Evolutionary conservation across 306 rosid genomes (phyloP).

Genomic region (Echinosophora koreensis): DNA sequence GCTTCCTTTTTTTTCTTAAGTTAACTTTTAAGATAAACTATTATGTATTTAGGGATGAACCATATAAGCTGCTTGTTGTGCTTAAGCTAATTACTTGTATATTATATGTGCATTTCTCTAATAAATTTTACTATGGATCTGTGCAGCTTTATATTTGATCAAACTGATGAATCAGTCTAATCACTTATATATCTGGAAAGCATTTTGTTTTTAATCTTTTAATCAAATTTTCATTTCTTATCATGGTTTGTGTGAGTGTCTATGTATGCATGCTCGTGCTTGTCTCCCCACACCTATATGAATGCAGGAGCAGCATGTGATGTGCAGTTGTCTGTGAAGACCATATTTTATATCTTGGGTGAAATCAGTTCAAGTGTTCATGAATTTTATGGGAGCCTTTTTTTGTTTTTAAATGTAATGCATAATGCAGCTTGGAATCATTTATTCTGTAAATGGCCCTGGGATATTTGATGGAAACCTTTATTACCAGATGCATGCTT

Average conservation of each 20-base stretch:
- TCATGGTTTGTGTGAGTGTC: neutral
- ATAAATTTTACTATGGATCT: conserved; percentile 9
- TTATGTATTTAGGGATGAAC: conserved; percentile 23
- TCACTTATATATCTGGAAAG: neutral
- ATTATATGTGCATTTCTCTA: neutral
- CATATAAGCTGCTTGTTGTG: conserved; percentile 8
- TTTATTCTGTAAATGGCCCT: conserved; percentile 2
- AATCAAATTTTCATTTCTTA: neutral
- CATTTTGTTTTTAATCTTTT: neutral
- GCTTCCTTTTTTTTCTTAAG: neutral
- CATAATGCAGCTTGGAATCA: neutral
- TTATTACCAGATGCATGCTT: neutral
- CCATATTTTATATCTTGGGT: neutral
- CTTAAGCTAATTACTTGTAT: conserved; percentile 2
- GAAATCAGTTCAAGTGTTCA: neutral
- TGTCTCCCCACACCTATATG: neutral
- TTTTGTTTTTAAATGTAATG: neutral
- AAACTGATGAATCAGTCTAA: neutral
- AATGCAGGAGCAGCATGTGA: neutral
- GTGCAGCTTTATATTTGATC: conserved; percentile 26
- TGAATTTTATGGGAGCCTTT: neutral
- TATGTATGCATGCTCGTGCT: neutral
- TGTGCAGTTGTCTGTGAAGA: neutral
- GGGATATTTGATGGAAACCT: neutral
- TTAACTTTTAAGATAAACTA: neutral